phyloP scores from a whole-genome alignment of 2,329 filamentous ascomycete genomes.

The Pseudonectria buxi region DNA sequence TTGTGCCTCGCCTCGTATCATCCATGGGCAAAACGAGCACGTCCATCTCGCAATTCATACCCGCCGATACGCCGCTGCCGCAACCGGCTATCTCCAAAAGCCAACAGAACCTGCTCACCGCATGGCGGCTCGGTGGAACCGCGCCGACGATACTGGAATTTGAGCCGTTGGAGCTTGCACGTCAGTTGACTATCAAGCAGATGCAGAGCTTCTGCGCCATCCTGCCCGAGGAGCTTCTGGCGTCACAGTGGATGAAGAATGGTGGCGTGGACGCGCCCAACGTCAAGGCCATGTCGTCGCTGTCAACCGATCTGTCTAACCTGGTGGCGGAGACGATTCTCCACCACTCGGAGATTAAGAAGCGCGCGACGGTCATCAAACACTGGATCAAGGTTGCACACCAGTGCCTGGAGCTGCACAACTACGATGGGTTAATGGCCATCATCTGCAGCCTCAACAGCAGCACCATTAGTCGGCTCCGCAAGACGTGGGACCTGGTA shows the following conservation, averaged over 20 bases:
- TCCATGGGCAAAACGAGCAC: slow-evolving; percentile 85
- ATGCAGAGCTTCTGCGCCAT: slow-evolving; percentile 89
- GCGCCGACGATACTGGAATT: slow-evolving; percentile 78
- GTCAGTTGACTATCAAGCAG: slow-evolving; percentile 88
- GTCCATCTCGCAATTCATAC: slow-evolving; percentile 62
- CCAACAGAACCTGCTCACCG: slow-evolving; percentile 64
- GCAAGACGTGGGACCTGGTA: slow-evolving; percentile 86
- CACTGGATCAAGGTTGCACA: slow-evolving; percentile 96
- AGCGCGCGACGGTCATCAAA: slow-evolving; percentile 83
- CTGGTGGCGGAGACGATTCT: slow-evolving; percentile 91
- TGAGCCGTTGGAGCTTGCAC: slow-evolving; percentile 81
- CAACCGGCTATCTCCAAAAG: slow-evolving; percentile 65
- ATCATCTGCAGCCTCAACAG: slow-evolving; percentile 93
- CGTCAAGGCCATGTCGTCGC: slow-evolving; percentile 85
- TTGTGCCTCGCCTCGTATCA: slow-evolving; percentile 77
- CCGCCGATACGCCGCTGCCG: slow-evolving; percentile 66
- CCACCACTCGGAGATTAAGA: slow-evolving; percentile 83
- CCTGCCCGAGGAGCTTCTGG: slow-evolving; percentile 82
- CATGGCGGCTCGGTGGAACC: slow-evolving; percentile 66
- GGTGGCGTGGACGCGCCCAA: slow-evolving; percentile 72
- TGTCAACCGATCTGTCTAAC: slow-evolving; percentile 89
- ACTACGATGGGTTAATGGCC: slow-evolving; percentile 95
- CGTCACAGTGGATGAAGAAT: slow-evolving; percentile 91
- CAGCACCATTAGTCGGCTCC: slow-evolving; percentile 80
- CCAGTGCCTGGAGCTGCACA: slow-evolving; percentile 81